phyloP scores from a whole-genome alignment of 257 asterid genomes.

The Henckelia pumila region DNA sequence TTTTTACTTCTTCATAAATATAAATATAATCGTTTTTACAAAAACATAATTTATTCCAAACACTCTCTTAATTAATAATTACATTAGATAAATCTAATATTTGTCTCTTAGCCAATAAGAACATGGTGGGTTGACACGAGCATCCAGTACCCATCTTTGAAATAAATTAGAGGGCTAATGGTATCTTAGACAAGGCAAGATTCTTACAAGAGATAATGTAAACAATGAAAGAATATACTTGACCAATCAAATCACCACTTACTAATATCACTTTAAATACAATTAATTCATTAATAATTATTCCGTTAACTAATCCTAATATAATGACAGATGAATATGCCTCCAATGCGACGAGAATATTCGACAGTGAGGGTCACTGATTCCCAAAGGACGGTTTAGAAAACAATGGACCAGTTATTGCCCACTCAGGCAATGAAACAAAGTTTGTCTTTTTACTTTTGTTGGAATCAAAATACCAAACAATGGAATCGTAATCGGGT shows the following conservation, averaged over 20 bases:
- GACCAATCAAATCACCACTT: conserved; percentile 16
- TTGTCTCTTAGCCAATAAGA: neutral
- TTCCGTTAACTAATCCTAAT: neutral
- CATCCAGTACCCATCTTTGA: neutral
- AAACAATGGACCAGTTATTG: conserved; percentile 1
- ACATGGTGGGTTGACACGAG: neutral
- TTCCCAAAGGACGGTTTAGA: conserved; percentile 10
- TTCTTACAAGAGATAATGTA: conserved; percentile 26
- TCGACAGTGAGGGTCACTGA: conserved; percentile 24
- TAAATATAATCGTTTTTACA: no score
- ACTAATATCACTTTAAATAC: conserved; percentile 13
- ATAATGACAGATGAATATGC: conserved; percentile 22
- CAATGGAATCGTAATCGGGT: neutral
- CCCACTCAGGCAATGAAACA: conserved; percentile 25
- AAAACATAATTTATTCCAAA: no score
- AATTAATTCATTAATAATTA: neutral
- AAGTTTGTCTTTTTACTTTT: conserved; percentile 21
- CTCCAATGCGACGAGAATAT: conserved; percentile 28
- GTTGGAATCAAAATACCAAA: conserved; percentile 3
- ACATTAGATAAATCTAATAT: neutral
- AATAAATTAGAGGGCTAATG: neutral
- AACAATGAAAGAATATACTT: conserved; percentile 26
- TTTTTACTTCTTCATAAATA: no score
- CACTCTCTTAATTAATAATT: no score
- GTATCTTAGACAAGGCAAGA: conserved; percentile 23